Percentiles rank a stretch among this genome's conserved stretches.
phyloP scores from a whole-genome alignment of 495 filamentous ascomycete species.

The Trichocladium uniseriatum region DNA sequence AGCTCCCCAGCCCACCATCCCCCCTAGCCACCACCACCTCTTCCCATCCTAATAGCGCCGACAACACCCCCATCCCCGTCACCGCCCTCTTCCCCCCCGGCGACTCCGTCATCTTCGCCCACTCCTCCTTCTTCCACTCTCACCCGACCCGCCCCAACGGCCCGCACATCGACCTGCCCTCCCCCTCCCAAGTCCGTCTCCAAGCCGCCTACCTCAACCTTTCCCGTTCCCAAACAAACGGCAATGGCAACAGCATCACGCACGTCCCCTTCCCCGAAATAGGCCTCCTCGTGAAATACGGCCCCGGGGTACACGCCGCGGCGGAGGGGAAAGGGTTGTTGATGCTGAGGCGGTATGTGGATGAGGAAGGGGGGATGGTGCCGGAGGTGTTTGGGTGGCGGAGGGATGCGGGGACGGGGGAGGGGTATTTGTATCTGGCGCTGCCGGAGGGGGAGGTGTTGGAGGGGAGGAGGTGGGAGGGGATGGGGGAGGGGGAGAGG shows the following conservation, averaged over 20 bases:
- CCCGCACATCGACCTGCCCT: constrained; percentile 8
- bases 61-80: background rate
- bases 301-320: background rate
- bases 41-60: no score
- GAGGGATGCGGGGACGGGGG: constrained; percentile 6
- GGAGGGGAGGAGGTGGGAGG: constrained; percentile 1
- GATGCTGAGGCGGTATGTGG: background rate
- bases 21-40: background rate
- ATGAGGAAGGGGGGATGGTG: background rate
- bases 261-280: constrained; percentile 4
- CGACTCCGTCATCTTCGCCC: constrained; percentile 20
- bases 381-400: constrained; percentile 20
- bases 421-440: constrained; percentile 11
- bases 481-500: constrained; percentile 1
- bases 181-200: constrained; percentile 3
- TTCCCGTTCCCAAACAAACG: no score
- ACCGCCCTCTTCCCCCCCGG: constrained; percentile 15
- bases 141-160: background rate
- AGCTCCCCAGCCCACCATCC: background rate
- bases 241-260: background rate
- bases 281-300: constrained; percentile 12
- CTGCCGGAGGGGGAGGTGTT: constrained; percentile 6
- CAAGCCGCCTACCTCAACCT: background rate
- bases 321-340: constrained; percentile 13
- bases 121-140: constrained; percentile 17